These are phyloP conservation scores for Taphrina sp. DNA, from an alignment of 1,139 yeast genomes.

Conservation along the genomic window DNA sequence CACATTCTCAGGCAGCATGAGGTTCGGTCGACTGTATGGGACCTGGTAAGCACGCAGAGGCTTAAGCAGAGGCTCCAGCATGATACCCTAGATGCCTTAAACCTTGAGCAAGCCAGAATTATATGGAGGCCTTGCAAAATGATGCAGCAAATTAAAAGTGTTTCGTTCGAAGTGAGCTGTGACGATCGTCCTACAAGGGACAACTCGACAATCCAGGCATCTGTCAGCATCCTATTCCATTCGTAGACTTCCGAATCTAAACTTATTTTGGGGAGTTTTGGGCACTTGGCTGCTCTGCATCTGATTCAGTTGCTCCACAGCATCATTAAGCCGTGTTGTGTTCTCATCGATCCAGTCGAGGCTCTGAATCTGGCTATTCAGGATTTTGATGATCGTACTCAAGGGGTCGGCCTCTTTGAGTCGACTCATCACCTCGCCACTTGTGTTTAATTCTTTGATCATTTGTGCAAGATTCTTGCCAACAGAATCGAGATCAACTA, in stretches of 20 bases:
- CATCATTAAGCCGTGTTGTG: constrained; percentile 65
- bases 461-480: constrained; percentile 73
- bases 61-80: too few species aligned
- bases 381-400: constrained; percentile 66
- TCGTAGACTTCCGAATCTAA: constrained; percentile 15
- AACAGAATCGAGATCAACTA: constrained; percentile 73
- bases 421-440: constrained; percentile 77
- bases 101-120: too few species aligned
- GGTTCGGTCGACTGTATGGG: too few species aligned
- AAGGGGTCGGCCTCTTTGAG: constrained; percentile 49
- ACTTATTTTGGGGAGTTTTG: constrained; percentile 7
- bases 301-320: constrained; percentile 50
- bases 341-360: constrained; percentile 79
- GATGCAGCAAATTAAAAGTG: too few species aligned
- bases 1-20: too few species aligned
- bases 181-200: too few species aligned
- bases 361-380: constrained; percentile 86
- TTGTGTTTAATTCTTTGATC: constrained; percentile 80
- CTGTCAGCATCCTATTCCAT: constrained; percentile 1
- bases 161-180: too few species aligned
- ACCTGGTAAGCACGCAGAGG: too few species aligned
- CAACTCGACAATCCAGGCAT: too few species aligned
- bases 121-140: too few species aligned
- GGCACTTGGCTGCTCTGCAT: constrained; percentile 8
- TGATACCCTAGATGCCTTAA: too few species aligned